Evolutionary conservation across 139 green algal genomes (phyloP).

Genomic region (Volvox africanus): DNA sequence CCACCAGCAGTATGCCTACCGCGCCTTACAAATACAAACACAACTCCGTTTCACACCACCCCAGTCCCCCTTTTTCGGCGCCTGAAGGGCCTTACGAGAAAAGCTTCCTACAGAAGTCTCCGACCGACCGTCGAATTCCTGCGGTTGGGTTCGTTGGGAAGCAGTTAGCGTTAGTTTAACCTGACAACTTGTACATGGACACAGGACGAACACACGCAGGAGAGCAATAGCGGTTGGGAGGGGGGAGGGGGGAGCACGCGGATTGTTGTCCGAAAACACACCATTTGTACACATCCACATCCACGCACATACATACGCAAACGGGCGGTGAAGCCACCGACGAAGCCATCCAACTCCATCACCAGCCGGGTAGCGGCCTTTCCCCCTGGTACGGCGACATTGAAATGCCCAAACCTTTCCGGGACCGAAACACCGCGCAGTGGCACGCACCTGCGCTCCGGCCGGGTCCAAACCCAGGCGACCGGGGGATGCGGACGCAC

Average conservation of each 20-base stretch:
- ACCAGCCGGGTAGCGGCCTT: no score
- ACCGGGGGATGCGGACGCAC: background rate
- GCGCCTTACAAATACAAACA: no score
- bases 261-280: background rate
- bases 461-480: background rate
- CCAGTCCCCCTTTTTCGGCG: background rate
- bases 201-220: background rate
- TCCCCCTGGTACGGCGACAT: no score
- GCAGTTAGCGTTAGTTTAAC: background rate
- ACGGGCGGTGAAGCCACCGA: no score
- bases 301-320: background rate
- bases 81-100: background rate
- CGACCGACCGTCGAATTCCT: conserved; percentile 17
- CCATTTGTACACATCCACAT: background rate
- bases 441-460: no score
- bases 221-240: background rate
- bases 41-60: no score
- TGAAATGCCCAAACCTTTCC: no score
- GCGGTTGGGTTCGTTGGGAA: background rate
- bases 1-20: no score
- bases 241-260: no score
- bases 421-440: no score
- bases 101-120: conserved; percentile 10
- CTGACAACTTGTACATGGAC: no score
- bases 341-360: no score